Base-by-base conservation (phyloP, 768 basidiomycete genomes). In the Terana coerulea region DNA sequence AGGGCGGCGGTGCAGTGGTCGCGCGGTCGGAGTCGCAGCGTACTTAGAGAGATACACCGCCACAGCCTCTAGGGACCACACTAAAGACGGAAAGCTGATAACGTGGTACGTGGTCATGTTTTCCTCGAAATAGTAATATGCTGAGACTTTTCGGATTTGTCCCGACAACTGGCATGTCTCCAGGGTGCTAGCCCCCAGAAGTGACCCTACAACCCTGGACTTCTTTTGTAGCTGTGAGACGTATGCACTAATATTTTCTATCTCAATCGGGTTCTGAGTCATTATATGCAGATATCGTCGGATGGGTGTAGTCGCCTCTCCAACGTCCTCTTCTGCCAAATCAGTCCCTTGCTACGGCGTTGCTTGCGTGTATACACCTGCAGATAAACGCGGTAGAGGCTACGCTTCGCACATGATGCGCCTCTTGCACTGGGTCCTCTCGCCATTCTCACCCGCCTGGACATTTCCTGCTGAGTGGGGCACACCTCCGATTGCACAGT, bases 391-490 rank as follows among this genome's bases (percentile, higher is more conserved):
- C 47, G 67, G 73, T 9, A 75, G 75, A 47, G 83, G 84, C 17
- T 85, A 83, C 54, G 82, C 77, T 8, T 61, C 63, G 10, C 79
- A 81, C 53, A 82, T 84, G 82, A 82, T 85, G 82, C 69, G 75
- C 12, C 72, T 86, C 21, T 49, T 86, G 31, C 83, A 86, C 59
- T 78, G 75, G 74, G 72, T 79, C 12, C 64, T 78, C 31, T 76
- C 75, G 5, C 67, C 70, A 11, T 53, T 52, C 25, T 57, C 49
- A 0, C 69, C 60, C 8, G 21, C 35, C 1, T 42, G 45, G 43
- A n/a, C n/a, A n/a, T 73, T 70, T 69, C 78, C 79, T 4, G 42
- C 52, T 0, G 61, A 58, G 26, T 76, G 72, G 73, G 79, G 79
- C 14, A 43, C 63, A 2, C 74, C 76, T 29, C 80, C 80, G 3